Evolutionary conservation across 1,284 basidiomycete species (phyloP).

Genomic region (Papiliotrema nemorosa): DNA sequence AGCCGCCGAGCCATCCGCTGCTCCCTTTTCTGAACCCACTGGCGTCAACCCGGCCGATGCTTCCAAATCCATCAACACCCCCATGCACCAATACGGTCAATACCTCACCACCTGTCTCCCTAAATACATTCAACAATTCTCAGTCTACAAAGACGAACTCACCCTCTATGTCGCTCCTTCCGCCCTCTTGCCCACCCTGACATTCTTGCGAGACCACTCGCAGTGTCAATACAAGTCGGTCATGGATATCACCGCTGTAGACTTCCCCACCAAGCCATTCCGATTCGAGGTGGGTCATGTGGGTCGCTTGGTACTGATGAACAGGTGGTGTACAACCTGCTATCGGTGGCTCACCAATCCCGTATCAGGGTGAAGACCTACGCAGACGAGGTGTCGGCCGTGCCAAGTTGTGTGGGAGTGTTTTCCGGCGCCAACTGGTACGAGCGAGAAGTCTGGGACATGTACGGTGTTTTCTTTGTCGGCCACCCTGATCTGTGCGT

Average conservation of each 20-base stretch:
- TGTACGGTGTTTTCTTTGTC: conserved; percentile 95
- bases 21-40: conserved; percentile 80
- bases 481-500: conserved; percentile 91
- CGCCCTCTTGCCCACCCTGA: conserved; percentile 78
- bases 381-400: conserved; percentile 89
- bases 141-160: conserved; percentile 95
- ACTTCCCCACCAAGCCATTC: conserved; percentile 89
- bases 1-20: conserved; percentile 51
- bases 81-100: conserved; percentile 82
- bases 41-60: conserved; percentile 77
- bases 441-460: conserved; percentile 97
- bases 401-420: conserved; percentile 75
- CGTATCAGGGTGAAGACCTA: conserved; percentile 98
- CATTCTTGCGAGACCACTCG: conserved; percentile 93
- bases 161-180: conserved; percentile 75
- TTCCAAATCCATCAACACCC: conserved; percentile 66
- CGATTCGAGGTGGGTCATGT: conserved; percentile 69
- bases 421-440: conserved; percentile 95
- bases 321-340: conserved; percentile 87
- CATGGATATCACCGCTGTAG: conserved; percentile 93
- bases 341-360: conserved; percentile 68
- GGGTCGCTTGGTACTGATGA: background rate
- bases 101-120: conserved; percentile 87
- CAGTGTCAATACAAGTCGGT: conserved; percentile 91
- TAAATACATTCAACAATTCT: conserved; percentile 95